phyloP scores from a whole-genome alignment of 352 stramenopile species.

The Pythium aquatile region DNA sequence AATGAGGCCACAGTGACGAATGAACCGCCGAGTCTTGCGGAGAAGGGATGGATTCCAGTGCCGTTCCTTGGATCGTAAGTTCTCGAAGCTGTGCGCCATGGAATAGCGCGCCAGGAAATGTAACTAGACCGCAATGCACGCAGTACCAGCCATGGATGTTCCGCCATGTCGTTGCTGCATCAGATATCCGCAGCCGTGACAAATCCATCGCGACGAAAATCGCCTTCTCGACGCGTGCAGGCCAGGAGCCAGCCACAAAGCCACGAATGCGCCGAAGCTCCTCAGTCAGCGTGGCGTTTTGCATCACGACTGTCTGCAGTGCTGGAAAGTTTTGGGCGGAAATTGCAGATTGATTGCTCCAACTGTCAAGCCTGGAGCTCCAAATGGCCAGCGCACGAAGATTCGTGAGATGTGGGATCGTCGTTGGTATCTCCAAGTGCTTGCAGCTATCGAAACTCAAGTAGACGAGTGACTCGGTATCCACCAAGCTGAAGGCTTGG shows the following conservation, averaged over 20 bases:
- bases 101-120: slow-evolving; percentile 6
- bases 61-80: background rate
- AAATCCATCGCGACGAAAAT: slow-evolving; percentile 8
- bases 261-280: background rate
- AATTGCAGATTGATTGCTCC: background rate
- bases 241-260: background rate
- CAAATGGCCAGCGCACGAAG: slow-evolving; percentile 6
- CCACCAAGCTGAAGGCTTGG: background rate
- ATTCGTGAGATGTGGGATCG: background rate
- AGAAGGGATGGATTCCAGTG: background rate
- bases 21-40: background rate
- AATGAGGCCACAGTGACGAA: slow-evolving; percentile 3
- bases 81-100: background rate
- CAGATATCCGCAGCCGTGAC: background rate
- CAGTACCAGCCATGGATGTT: slow-evolving; percentile 1
- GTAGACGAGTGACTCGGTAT: slow-evolving; percentile 3
- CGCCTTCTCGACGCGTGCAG: background rate
- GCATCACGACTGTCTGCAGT: background rate
- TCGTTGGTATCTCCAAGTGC: slow-evolving; percentile 1
- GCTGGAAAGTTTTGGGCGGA: background rate
- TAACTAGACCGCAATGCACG: background rate
- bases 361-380: background rate
- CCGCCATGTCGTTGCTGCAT: slow-evolving; percentile 1
- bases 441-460: slow-evolving; percentile 5
- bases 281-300: background rate